Base-by-base conservation (phyloP, 2,329 filamentous ascomycete genomes). In the Aspergillus sp. region DNA sequence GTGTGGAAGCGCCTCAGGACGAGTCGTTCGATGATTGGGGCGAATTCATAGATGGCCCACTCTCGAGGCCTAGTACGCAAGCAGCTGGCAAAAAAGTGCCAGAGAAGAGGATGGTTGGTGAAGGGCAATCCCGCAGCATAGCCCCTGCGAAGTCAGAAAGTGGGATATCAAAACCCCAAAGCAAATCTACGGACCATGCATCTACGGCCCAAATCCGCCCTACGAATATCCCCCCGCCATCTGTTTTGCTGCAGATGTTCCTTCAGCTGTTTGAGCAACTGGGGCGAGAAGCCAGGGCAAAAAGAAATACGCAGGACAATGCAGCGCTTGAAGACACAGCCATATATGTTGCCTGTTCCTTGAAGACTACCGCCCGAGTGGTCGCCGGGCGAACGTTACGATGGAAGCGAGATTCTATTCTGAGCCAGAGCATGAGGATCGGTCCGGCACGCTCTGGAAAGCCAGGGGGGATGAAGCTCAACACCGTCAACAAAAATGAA, bases 361-460 rank as follows among this genome's bases (percentile, higher is more conserved):
- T 62, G 29, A 54, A 51, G 2, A 82, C 86, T 8, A 78, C 81
- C 15, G 83, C 77, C n/a, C 81, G 80, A 27, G 73, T 95, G 30
- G 78, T 95, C 36, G 82, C 84, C 1, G 89, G 88, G 8, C 79
- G 89, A 36, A 86, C 84, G 49, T 66, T 82, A 32, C 80, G 89
- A 35, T 96, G 89, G 89, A 89, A 93, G 55, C 75, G 89, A 33
- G 89, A 96, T 59, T 80, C 76, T 40, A 78, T 86, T 40, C 67
- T 96, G 8, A 75, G 83, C 1, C 86, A 94, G 57, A 80, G 80
- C 51, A 94, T 93, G 83, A 78, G 82, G 35, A 93, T 96, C 40
- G 76, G 77, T 0, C 74, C 74, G 13, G 84, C 85, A 1, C 76
- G 78, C 11, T 74, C 79, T 2, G 80, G 78, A 3, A 85, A 83